Evolutionary conservation across 805 yeast species (phyloP).

Genomic region (Soucietia sequanensis): DNA sequence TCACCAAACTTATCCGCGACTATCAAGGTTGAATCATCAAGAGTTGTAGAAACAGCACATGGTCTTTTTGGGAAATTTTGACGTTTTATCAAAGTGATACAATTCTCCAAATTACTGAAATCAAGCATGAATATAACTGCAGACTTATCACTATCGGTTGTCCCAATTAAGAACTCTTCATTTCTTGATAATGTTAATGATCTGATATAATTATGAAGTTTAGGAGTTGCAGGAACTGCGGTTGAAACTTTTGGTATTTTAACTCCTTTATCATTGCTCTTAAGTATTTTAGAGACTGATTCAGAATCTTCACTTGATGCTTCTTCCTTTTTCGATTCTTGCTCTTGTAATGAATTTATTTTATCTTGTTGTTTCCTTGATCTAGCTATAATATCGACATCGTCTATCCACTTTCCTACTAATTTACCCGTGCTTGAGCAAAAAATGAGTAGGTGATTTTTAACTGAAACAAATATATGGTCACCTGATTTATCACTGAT

Average conservation of each 20-base stretch:
- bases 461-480: conserved; percentile 54
- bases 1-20: conserved; percentile 97
- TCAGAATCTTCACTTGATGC: conserved; percentile 15
- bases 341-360: conserved; percentile 31
- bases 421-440: conserved; percentile 35
- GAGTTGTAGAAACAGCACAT: conserved; percentile 66
- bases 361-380: conserved; percentile 49
- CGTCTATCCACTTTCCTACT: conserved; percentile 66
- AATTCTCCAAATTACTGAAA: conserved; percentile 28
- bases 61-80: conserved; percentile 91
- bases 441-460: conserved; percentile 59
- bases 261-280: conserved; percentile 24
- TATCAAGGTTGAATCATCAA: conserved; percentile 50
- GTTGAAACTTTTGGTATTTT: conserved; percentile 53
- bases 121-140: conserved; percentile 57
- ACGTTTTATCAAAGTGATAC: conserved; percentile 57
- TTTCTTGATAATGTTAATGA: conserved; percentile 56
- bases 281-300: conserved; percentile 21
- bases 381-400: conserved; percentile 45
- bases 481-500: conserved; percentile 44
- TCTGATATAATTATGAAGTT: conserved; percentile 65
- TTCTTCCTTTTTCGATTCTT: conserved; percentile 10
- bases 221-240: conserved; percentile 71
- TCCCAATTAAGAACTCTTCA: conserved; percentile 52
- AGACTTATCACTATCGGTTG: conserved; percentile 84